Evolutionary conservation across 495 filamentous ascomycete genomes (phyloP), one percentile per base, ranked within the genome.

Genomic region (Friedmanniomyces simplex): DNA sequence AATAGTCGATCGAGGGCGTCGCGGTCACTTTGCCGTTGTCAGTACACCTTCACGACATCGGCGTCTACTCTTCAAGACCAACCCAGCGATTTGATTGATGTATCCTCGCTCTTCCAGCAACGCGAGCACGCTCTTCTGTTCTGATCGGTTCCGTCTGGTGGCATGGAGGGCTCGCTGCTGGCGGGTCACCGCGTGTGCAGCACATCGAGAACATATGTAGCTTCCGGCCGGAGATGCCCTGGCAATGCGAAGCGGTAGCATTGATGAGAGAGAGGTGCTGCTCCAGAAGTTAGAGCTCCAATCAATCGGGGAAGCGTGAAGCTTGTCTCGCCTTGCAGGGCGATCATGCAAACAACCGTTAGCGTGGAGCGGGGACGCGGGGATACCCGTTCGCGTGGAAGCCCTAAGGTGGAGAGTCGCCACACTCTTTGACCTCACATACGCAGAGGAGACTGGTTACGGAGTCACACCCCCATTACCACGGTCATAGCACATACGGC

Each of bases 91-190:
- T 64, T 87, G 80, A 67, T 96, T 83, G 42, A 96, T 69, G 50
- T 83, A 81, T 0, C 87, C 90, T 64, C 93, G 77, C 60, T 89
- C 85, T 65, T 94, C 86, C 13, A 99, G 71, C 26, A 84, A 71
- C 41, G 80, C 74, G 63, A 82, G 80, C 60, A 88, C 82, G 61
- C 80, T 79, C 61, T 53, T 25, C 36, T 25, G 24, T 39, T 52
- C 36, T 13, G 49, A 37, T 14, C 25, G 46, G 4, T 50, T 50
- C 46, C 46, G 46, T 28, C 25, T 22, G 14, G 46, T 50, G 20
- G 14, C 46, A 22, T 28, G 20, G 25, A 24, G 14, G 25, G 28
- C 3, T 10, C 28, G 28, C 28, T 32, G 28, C 28, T 32, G 28
- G 28, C 41, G 41, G 14, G 6, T n/a, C 6, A 13, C 41, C 3